These are phyloP conservation scores for Botrytis galanthina DNA, from an alignment of 2,329 filamentous ascomycete genomes.

Conservation along the genomic window DNA sequence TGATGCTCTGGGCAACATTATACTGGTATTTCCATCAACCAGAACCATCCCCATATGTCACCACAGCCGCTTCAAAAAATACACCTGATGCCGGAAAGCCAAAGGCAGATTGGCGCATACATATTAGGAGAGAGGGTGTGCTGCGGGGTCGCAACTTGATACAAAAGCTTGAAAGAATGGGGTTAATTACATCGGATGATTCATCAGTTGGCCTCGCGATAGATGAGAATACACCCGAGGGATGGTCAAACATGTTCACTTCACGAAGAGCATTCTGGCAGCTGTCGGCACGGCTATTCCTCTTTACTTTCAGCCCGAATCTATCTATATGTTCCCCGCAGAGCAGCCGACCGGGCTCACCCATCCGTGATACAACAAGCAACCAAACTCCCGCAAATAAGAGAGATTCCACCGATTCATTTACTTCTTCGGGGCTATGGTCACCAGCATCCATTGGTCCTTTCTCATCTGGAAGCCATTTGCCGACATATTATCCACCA, in stretches of 20 bases:
- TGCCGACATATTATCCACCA: slow-evolving; percentile 89
- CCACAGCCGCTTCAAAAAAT: slow-evolving; percentile 58
- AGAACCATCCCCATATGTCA: slow-evolving; percentile 63
- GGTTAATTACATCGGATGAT: slow-evolving; percentile 73
- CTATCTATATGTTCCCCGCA: slow-evolving; percentile 48
- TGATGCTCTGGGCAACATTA: slow-evolving; percentile 93
- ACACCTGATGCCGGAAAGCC: slow-evolving; percentile 72
- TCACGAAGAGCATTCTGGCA: slow-evolving; percentile 87
- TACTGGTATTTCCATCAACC: slow-evolving; percentile 98
- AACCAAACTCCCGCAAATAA: slow-evolving; percentile 36
- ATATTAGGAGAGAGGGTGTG: slow-evolving; percentile 83
- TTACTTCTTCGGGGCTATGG: slow-evolving; percentile 42
- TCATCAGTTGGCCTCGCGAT: slow-evolving; percentile 68
- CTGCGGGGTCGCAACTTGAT: slow-evolving; percentile 78
- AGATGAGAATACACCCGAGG: slow-evolving; percentile 59
- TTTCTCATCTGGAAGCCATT: slow-evolving; percentile 77
- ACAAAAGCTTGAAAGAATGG: slow-evolving; percentile 92
- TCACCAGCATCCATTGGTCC: slow-evolving; percentile 53
- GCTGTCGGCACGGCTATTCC: slow-evolving; percentile 78
- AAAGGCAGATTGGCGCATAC: slow-evolving; percentile 81
- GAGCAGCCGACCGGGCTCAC: slow-evolving; percentile 54
- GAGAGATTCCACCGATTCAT: slow-evolving; percentile 41
- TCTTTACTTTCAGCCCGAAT: slow-evolving; percentile 74
- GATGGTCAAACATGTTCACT: slow-evolving; percentile 80
- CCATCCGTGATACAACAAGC: slow-evolving; percentile 41